Evolutionary conservation across 2,329 filamentous ascomycete genomes (phyloP).

Genomic region (Beauveria scarabaeidicola): DNA sequence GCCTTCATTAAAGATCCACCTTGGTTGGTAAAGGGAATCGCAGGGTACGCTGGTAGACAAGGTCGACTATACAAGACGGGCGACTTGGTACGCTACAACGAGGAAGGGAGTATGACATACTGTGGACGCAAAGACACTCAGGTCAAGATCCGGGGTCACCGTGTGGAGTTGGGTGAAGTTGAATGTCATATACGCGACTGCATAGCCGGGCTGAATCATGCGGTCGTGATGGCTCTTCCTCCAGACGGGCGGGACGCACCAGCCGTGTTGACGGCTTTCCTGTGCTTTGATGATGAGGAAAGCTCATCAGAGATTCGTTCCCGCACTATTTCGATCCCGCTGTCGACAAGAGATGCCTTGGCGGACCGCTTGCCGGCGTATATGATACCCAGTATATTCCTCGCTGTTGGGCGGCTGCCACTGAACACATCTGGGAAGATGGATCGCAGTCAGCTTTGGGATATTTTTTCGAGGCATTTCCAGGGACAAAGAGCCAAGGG

Average conservation of each 20-base stretch:
- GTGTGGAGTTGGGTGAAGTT: constrained; percentile 32
- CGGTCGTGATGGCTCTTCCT: not conserved
- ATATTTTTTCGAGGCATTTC: not conserved
- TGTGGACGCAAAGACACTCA: constrained; percentile 44
- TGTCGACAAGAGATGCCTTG: not conserved
- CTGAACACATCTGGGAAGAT: constrained; percentile 34
- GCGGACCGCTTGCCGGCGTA: constrained; percentile 19
- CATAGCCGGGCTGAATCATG: not conserved
- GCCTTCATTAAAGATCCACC: constrained; percentile 14
- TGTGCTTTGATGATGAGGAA: not conserved
- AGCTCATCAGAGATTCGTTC: not conserved
- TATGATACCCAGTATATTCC: constrained; percentile 35
- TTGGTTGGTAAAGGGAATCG: not conserved
- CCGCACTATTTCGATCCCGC: not conserved
- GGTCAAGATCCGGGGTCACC: constrained; percentile 45
- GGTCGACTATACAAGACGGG: constrained; percentile 36
- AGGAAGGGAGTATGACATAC: constrained; percentile 27
- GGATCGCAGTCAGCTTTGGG: constrained; percentile 28
- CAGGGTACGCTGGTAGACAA: not conserved
- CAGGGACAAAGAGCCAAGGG: not conserved
- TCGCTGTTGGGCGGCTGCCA: constrained; percentile 32
- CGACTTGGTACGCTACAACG: constrained; percentile 34
- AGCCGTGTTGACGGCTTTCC: not conserved
- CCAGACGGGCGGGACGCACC: not conserved
- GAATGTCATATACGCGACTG: constrained; percentile 1